Percentiles rank a stretch among this genome's conserved stretches.
phyloP scores from a whole-genome alignment of 73 alveolate genomes.

The Uronychia setigera region DNA sequence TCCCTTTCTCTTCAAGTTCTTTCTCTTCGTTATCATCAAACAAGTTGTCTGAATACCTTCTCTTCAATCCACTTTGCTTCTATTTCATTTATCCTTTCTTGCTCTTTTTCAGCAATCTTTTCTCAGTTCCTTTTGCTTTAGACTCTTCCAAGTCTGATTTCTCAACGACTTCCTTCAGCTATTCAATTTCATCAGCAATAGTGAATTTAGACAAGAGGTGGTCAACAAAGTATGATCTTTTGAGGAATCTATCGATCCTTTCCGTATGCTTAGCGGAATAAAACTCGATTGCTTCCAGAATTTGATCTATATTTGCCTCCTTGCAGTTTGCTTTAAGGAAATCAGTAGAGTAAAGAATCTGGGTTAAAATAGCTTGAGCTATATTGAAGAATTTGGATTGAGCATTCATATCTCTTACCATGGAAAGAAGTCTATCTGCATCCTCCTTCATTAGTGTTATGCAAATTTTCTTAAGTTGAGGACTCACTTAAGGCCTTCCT shows the following conservation, averaged over 20 bases:
- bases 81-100: background rate
- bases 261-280: conserved; percentile 71
- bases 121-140: background rate
- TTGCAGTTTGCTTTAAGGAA: conserved; percentile 20
- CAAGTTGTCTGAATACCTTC: background rate
- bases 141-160: background rate
- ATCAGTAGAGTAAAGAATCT: conserved; percentile 28
- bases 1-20: background rate
- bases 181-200: conserved; percentile 24
- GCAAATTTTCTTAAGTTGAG: background rate
- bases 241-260: conserved; percentile 57
- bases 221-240: conserved; percentile 43
- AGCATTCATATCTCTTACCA: conserved; percentile 62
- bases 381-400: conserved; percentile 30
- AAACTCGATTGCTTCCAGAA: conserved; percentile 47
- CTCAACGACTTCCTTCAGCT: background rate
- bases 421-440: conserved; percentile 41
- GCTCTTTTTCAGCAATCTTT: background rate
- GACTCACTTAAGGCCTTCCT: background rate
- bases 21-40: conserved; percentile 5
- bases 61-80: background rate
- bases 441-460: conserved; percentile 23
- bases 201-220: conserved; percentile 64
- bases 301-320: conserved; percentile 31
- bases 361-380: conserved; percentile 49